Base-by-base conservation (phyloP, 2,329 filamentous ascomycete genomes). In the Botrytis porri region DNA sequence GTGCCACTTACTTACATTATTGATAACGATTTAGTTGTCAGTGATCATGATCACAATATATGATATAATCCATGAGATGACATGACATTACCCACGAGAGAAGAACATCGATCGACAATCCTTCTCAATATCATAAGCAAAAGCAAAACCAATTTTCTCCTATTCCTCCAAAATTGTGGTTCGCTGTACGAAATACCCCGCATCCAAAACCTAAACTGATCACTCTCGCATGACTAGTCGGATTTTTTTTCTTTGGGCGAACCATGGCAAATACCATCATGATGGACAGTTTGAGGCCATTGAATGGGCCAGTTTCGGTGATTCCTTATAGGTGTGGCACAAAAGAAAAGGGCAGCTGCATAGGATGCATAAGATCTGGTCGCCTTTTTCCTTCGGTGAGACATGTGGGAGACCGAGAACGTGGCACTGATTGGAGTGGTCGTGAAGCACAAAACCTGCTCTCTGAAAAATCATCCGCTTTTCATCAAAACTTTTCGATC, bases 361-460 rank as follows among this genome's bases (percentile, higher is more conserved):
- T 37, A 57, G 66, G 63, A 72, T 69, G 70, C 70, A 72, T 45
- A 57, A 72, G 63, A 72, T 72, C 70, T 72, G 70, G 70, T 67
- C 63, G 62, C 70, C 70, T 72, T 61, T 45, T 61, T 32, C n/a
- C 41, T 51, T 66, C 48, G 62, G 70, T 72, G 39, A 67, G 62
- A 72, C 51, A 72, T 51, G 37, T 71, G 45, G 64, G 37, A 66
- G 60, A 65, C 35, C 61, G 57, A 62, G 70, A 66, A 71, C n/a
- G 60, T 65, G 41, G 61, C 45, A 37, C 20, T 29, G 69, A 70
- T 70, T 70, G 69, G 22, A 70, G 45, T 51, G 25, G 25, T 16
- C 25, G 25, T 37, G 35, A 37, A 63, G 43, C 32, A 64, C 43
- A 54, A 71, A 63, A 71, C 59, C 69, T 71, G 43, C 12, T 54